These are phyloP conservation scores for Filobasidium floriforme DNA, from an alignment of 768 basidiomycete genomes.

Conservation along the genomic window DNA sequence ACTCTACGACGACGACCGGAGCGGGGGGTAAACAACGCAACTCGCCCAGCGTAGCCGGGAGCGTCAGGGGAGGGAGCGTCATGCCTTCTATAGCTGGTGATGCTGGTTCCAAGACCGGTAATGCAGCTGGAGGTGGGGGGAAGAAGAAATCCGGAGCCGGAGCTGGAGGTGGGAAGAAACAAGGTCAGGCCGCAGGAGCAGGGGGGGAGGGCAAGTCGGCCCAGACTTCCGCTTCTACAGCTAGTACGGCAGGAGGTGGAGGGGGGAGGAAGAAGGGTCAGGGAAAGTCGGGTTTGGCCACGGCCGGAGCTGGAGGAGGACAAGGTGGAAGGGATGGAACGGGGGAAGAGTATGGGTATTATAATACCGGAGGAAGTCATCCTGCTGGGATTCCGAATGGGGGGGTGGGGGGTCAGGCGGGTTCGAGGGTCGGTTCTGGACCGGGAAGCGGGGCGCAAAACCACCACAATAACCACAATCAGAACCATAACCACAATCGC, in stretches of 20 bases:
- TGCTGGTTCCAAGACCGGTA: neutral
- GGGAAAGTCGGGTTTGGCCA: too few species aligned
- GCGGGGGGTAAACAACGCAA: neutral
- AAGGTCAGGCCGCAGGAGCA: neutral
- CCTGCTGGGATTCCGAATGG: too few species aligned
- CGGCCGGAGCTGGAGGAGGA: neutral
- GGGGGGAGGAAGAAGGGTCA: neutral
- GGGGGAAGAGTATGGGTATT: neutral
- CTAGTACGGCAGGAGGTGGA: neutral
- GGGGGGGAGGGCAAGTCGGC: neutral
- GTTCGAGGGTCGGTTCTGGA: too few species aligned
- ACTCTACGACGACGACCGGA: neutral
- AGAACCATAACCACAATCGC: too few species aligned
- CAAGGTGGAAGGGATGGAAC: neutral
- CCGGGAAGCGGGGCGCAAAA: too few species aligned
- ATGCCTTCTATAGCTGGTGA: neutral
- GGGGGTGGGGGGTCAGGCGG: neutral
- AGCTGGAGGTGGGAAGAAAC: neutral
- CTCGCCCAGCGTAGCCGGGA: neutral
- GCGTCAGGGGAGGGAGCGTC: neutral
- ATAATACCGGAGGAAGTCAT: too few species aligned
- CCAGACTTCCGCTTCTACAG: too few species aligned
- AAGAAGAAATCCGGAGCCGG: conserved; percentile 1
- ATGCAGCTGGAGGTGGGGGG: neutral
- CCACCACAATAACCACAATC: too few species aligned